These are phyloP conservation scores for Ophiocytium majus DNA, from an alignment of 352 stramenopile species.

Conservation along the genomic window DNA sequence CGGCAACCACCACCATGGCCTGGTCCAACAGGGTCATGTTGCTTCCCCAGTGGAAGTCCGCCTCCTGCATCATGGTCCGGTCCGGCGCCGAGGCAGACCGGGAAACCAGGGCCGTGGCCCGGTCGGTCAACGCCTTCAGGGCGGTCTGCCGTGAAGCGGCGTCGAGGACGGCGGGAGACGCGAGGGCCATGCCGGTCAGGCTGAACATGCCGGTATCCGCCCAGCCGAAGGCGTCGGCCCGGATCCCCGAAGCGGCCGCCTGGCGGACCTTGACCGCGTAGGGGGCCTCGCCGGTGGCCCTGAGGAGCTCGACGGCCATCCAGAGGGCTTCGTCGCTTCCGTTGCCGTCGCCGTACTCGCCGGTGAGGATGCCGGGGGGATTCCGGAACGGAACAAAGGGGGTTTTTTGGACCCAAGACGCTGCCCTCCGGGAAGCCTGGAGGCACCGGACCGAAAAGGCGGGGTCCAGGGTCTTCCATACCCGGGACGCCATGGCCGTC, in stretches of 20 bases:
- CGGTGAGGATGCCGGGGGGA: conserved; percentile 4
- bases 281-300: background rate
- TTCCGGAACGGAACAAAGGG: background rate
- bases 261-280: background rate
- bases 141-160: background rate
- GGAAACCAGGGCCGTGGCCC: background rate
- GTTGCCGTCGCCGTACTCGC: background rate
- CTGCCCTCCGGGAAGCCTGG: background rate
- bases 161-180: background rate
- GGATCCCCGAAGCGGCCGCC: background rate
- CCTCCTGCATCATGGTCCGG: background rate
- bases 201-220: background rate
- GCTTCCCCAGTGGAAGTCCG: background rate
- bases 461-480: background rate
- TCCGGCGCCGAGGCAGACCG: background rate
- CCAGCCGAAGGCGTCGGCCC: background rate
- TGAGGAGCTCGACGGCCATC: background rate
- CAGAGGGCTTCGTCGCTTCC: background rate
- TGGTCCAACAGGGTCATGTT: background rate
- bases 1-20: background rate
- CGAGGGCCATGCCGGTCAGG: background rate
- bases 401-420: background rate
- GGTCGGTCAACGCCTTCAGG: background rate
- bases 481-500: background rate
- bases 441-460: background rate